Conservation (phyloP, 1,139 yeast species). For the Blastobotrys illinoisensis region DNA sequence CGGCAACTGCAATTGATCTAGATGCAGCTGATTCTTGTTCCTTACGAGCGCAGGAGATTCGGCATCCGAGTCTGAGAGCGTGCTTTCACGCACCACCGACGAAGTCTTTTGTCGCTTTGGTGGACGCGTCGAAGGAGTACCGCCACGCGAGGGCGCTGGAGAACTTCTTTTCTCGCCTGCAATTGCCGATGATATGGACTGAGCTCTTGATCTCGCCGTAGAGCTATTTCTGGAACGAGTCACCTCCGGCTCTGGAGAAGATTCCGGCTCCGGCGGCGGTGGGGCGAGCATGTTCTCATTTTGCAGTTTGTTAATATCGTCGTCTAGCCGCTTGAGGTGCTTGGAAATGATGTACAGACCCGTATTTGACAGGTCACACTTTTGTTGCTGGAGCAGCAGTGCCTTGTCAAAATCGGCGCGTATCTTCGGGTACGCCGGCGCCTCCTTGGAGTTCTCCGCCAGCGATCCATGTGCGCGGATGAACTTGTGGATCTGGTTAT, state of each 20-base stretch:
- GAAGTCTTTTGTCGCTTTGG: slow-evolving; percentile 23
- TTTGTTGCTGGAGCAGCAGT: slow-evolving; percentile 64
- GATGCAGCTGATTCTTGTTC: neutral
- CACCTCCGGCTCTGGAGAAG: slow-evolving; percentile 13
- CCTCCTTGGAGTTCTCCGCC: slow-evolving; percentile 79
- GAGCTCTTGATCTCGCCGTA: neutral
- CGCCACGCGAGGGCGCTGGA: slow-evolving; percentile 16
- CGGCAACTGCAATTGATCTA: slow-evolving; percentile 2
- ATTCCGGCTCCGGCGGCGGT: slow-evolving; percentile 7
- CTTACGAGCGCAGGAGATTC: slow-evolving; percentile 2
- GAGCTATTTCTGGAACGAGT: neutral
- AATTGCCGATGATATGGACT: neutral
- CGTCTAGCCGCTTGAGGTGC: slow-evolving; percentile 66
- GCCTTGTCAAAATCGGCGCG: slow-evolving; percentile 62
- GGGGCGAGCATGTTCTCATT: slow-evolving; percentile 71
- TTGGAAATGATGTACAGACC: slow-evolving; percentile 71
- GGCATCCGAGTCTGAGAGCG: neutral
- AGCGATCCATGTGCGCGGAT: slow-evolving; percentile 80
- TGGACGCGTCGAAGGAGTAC: slow-evolving; percentile 21
- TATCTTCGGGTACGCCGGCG: slow-evolving; percentile 58
- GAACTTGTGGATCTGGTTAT: slow-evolving; percentile 73
- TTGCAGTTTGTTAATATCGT: slow-evolving; percentile 70
- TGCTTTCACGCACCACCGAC: slow-evolving; percentile 6
- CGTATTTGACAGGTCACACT: slow-evolving; percentile 74
- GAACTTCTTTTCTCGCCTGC: slow-evolving; percentile 12